These are phyloP conservation scores for Boletus fagicola DNA, from an alignment of 768 basidiomycete genomes.

Conservation along the genomic window DNA sequence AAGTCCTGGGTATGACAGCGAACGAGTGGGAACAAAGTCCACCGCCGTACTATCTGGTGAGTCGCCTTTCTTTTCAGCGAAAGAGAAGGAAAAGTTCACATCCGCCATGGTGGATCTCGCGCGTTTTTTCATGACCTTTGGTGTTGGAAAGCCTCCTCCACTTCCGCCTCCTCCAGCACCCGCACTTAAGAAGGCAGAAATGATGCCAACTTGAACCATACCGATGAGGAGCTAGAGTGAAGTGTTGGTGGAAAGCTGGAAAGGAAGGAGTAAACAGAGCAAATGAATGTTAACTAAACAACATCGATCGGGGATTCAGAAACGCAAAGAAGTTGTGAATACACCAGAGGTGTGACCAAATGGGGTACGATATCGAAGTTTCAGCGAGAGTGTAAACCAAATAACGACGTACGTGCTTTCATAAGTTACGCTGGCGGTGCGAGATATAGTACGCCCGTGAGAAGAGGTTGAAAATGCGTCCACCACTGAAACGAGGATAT, in stretches of 20 bases:
- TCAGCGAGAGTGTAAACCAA: background rate
- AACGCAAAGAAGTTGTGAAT: background rate
- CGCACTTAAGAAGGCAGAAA: background rate
- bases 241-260: too few species aligned
- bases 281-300: background rate
- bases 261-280: background rate
- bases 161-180: background rate
- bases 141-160: background rate
- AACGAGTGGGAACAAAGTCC: background rate
- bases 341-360: background rate
- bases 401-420: background rate
- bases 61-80: background rate
- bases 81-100: background rate
- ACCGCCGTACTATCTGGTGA: conserved; percentile 13
- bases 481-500: too few species aligned
- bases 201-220: background rate
- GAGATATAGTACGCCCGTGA: background rate
- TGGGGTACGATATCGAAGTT: background rate
- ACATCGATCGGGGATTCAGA: background rate
- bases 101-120: background rate
- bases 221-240: background rate
- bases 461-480: background rate
- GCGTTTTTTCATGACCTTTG: background rate
- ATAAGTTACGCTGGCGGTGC: background rate
- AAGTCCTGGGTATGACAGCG: background rate